A percentile compares a stretch with the other conserved stretches of the same genome.
These are phyloP conservation scores for Pleodorina starrii DNA, from an alignment of 139 green algal species.

Conservation along the genomic window DNA sequence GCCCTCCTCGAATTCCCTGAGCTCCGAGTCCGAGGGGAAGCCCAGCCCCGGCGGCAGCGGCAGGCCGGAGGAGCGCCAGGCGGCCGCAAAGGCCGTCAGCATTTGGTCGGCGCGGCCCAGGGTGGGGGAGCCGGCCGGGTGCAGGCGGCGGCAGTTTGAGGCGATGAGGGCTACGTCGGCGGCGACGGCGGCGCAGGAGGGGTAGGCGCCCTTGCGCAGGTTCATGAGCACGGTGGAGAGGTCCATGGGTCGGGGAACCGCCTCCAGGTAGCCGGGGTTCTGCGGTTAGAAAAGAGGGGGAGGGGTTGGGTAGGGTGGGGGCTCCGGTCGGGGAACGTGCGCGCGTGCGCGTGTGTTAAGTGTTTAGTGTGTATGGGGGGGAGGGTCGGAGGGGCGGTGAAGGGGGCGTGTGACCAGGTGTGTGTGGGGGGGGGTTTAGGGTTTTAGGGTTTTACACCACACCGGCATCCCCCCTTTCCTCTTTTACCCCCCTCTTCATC, in stretches of 20 bases:
- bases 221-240: slow-evolving; percentile 57
- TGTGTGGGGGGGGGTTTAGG: too few species aligned
- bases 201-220: slow-evolving; percentile 52
- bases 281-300: background rate
- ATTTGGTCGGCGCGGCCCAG: slow-evolving; percentile 33
- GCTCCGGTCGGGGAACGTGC: too few species aligned
- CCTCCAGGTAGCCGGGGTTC: slow-evolving; percentile 28
- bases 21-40: background rate
- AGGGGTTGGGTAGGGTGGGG: too few species aligned
- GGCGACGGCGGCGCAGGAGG: slow-evolving; percentile 21
- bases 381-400: too few species aligned
- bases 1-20: background rate
- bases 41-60: background rate
- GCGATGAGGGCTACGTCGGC: slow-evolving; percentile 55
- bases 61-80: slow-evolving; percentile 12
- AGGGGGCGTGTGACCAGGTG: too few species aligned
- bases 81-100: background rate
- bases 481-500: too few species aligned
- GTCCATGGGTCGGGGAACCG: slow-evolving; percentile 71
- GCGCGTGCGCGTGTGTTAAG: too few species aligned
- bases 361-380: too few species aligned
- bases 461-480: too few species aligned
- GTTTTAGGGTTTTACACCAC: too few species aligned
- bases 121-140: slow-evolving; percentile 44
- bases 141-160: slow-evolving; percentile 63